These are phyloP conservation scores for Calonectria honghensis DNA, from an alignment of 2,329 filamentous ascomycete species.

Conservation along the genomic window DNA sequence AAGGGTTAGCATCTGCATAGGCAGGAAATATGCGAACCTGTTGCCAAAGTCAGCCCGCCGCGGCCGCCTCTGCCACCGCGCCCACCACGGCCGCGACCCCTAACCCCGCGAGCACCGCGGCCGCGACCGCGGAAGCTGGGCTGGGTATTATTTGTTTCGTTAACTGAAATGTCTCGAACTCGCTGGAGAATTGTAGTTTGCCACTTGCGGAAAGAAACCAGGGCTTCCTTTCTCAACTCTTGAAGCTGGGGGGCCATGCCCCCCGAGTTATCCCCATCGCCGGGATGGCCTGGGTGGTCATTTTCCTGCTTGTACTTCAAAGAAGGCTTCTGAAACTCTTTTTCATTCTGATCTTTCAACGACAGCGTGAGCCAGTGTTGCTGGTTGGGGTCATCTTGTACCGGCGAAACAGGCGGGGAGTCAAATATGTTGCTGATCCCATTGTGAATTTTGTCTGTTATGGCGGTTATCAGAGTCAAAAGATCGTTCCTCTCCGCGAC, in stretches of 20 bases:
- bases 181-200: slow-evolving; percentile 81
- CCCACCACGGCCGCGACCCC: slow-evolving; percentile 55
- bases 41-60: slow-evolving; percentile 57
- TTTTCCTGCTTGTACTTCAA: slow-evolving; percentile 27
- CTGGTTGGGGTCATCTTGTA: slow-evolving; percentile 56
- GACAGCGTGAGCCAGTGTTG: slow-evolving; percentile 62
- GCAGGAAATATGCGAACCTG: slow-evolving; percentile 57
- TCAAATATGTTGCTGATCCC: slow-evolving; percentile 73
- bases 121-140: slow-evolving; percentile 59
- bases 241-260: slow-evolving; percentile 68
- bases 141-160: slow-evolving; percentile 59
- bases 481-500: slow-evolving; percentile 71
- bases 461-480: slow-evolving; percentile 68
- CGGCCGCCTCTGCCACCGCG: slow-evolving; percentile 58
- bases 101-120: slow-evolving; percentile 56
- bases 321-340: slow-evolving; percentile 32
- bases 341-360: slow-evolving; percentile 56
- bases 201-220: slow-evolving; percentile 89
- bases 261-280: slow-evolving; percentile 59
- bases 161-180: slow-evolving; percentile 79
- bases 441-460: slow-evolving; percentile 74
- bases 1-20: background rate
- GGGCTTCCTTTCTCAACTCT: slow-evolving; percentile 81
- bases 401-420: slow-evolving; percentile 61
- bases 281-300: slow-evolving; percentile 54